phyloP scores from a whole-genome alignment of 768 basidiomycete genomes.

The Auriscalpium orientale region DNA sequence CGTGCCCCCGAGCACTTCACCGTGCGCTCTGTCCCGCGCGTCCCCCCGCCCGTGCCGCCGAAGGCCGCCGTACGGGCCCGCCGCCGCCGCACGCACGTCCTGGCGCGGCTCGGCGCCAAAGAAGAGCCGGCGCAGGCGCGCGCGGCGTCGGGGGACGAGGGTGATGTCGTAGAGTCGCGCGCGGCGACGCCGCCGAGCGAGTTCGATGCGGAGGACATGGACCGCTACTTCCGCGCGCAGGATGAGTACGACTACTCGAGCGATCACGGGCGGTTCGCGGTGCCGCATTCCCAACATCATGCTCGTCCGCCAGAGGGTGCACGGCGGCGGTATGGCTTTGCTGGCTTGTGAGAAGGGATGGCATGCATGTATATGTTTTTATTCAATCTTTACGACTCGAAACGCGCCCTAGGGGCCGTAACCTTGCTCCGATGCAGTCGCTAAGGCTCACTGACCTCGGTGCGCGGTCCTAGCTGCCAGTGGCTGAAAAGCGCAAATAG shows the following conservation, averaged over 20 bases:
- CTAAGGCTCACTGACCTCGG: no score
- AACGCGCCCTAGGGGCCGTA: no score
- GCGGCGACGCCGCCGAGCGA: slow-evolving; percentile 30
- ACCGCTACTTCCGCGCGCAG: slow-evolving; percentile 55
- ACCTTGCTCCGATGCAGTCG: no score
- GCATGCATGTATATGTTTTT: not conserved
- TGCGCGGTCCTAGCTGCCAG: no score
- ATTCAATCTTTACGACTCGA: not conserved
- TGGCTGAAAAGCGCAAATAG: no score
- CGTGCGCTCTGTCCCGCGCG: slow-evolving; percentile 78
- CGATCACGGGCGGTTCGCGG: not conserved
- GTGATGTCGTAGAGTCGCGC: not conserved
- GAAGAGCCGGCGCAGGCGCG: not conserved
- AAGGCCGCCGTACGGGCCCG: slow-evolving; percentile 60
- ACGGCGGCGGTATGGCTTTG: not conserved
- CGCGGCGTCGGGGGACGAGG: slow-evolving; percentile 9
- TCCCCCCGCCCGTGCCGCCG: slow-evolving; percentile 31
- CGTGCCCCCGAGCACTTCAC: slow-evolving; percentile 87
- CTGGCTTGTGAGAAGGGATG: not conserved
- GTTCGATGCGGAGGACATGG: slow-evolving; percentile 68
- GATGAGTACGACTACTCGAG: slow-evolving; percentile 16
- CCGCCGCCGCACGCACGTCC: slow-evolving; percentile 49
- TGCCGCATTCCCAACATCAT: not conserved
- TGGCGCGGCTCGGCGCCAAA: slow-evolving; percentile 48
- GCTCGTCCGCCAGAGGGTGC: not conserved